These are phyloP conservation scores for Tylopilus balloui DNA, from an alignment of 768 basidiomycete genomes.

Conservation along the genomic window DNA sequence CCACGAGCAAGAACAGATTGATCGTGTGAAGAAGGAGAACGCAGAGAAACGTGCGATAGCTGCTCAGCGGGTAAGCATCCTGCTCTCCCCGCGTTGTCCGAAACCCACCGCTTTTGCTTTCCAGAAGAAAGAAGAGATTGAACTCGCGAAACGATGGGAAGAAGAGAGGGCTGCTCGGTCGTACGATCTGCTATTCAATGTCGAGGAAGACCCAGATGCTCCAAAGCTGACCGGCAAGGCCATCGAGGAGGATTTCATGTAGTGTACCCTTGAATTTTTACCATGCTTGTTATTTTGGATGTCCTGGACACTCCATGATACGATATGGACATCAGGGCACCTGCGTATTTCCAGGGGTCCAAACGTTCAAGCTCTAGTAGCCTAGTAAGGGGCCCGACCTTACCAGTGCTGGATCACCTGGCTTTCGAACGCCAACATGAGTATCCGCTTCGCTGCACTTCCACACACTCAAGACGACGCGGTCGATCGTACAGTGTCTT, in stretches of 20 bases:
- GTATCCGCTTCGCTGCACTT: slow-evolving; percentile 25
- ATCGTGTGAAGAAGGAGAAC: slow-evolving; percentile 74
- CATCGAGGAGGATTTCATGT: slow-evolving; percentile 90
- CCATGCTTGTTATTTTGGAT: too few relatives aligned
- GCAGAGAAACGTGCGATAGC: slow-evolving; percentile 58
- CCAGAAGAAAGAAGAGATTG: slow-evolving; percentile 76
- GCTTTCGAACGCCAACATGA: slow-evolving; percentile 19
- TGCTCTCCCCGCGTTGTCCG: not conserved
- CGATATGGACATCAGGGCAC: too few relatives aligned
- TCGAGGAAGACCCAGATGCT: slow-evolving; percentile 50
- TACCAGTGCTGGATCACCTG: not conserved
- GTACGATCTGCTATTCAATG: slow-evolving; percentile 77
- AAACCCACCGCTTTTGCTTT: not conserved
- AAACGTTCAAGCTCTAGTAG: too few relatives aligned
- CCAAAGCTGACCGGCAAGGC: slow-evolving; percentile 62
- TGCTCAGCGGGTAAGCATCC: slow-evolving; percentile 54
- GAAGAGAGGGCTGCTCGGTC: slow-evolving; percentile 85
- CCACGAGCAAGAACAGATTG: slow-evolving; percentile 84
- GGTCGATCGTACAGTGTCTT: slow-evolving; percentile 14
- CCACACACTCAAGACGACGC: slow-evolving; percentile 6
- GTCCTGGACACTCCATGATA: too few relatives aligned
- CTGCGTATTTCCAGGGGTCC: too few relatives aligned
- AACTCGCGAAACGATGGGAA: slow-evolving; percentile 69
- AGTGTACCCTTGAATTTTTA: slow-evolving; percentile 27
- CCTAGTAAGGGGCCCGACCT: too few relatives aligned